Evolutionary conservation across 805 yeast genomes (phyloP).

Genomic region (Metschnikowia matae): DNA sequence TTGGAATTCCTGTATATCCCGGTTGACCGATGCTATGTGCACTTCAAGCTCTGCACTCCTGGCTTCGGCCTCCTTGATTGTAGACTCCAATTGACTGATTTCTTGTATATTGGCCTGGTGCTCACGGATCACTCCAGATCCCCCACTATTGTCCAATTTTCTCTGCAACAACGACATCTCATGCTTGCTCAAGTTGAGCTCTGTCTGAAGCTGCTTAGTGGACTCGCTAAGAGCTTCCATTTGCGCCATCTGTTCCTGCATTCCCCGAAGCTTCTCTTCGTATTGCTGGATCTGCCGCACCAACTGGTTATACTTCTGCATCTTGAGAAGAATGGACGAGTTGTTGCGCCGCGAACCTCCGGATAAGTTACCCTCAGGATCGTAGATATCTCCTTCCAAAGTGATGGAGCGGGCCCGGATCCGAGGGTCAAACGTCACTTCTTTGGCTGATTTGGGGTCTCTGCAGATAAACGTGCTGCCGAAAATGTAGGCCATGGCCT

Average conservation of each 20-base stretch:
- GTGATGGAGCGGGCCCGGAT: conserved; percentile 83
- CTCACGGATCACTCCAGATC: conserved; percentile 52
- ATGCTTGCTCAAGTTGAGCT: conserved; percentile 53
- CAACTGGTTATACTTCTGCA: conserved; percentile 59
- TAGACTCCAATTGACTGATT: conserved; percentile 37
- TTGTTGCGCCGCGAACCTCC: conserved; percentile 82
- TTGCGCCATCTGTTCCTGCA: conserved; percentile 38
- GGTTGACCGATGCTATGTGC: conserved; percentile 55
- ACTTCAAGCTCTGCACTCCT: conserved; percentile 27
- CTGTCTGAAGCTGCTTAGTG: conserved; percentile 56
- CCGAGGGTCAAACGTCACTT: conserved; percentile 80
- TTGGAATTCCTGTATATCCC: conserved; percentile 78
- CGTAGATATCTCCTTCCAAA: conserved; percentile 88
- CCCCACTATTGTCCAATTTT: conserved; percentile 52
- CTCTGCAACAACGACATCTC: conserved; percentile 53
- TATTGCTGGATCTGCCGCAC: conserved; percentile 36
- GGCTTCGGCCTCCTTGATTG: conserved; percentile 33
- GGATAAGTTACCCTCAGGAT: conserved; percentile 91
- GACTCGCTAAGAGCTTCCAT: conserved; percentile 43
- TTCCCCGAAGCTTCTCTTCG: conserved; percentile 38
- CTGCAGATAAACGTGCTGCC: conserved; percentile 86
- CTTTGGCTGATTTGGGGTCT: conserved; percentile 84
- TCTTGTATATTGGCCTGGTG: conserved; percentile 45
- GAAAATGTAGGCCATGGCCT: conserved; percentile 89
- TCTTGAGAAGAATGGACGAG: conserved; percentile 55